Conservation (phyloP, 768 basidiomycete species). For the Leucocoprinus sp. region DNA sequence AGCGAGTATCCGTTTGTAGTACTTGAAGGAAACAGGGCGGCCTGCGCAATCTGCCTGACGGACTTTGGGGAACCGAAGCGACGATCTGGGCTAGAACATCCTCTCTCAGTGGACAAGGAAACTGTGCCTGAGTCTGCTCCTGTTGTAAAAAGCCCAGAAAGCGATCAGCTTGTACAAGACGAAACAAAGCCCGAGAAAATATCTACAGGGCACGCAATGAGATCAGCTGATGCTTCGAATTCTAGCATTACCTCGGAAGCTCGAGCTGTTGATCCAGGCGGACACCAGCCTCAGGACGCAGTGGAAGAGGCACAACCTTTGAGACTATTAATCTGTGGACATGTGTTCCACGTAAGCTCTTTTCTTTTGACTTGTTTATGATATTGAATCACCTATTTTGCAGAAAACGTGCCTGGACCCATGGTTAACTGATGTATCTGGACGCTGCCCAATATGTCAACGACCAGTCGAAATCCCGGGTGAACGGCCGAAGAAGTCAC, state of each 20-base stretch:
- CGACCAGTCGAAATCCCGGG: constrained; percentile 51
- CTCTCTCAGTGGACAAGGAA: neutral
- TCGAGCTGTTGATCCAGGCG: constrained; percentile 19
- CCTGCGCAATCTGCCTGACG: constrained; percentile 78
- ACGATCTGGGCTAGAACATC: constrained; percentile 13
- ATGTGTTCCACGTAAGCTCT: constrained; percentile 82
- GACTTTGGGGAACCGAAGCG: constrained; percentile 72
- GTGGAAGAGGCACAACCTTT: constrained; percentile 73
- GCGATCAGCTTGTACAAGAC: neutral
- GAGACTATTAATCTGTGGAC: constrained; percentile 68
- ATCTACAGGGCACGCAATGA: neutral
- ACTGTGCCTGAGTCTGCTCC: neutral
- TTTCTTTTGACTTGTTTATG: neutral
- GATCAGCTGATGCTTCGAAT: neutral
- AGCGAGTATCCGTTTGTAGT: constrained; percentile 75
- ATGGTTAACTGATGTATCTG: constrained; percentile 80
- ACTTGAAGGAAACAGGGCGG: constrained; percentile 74
- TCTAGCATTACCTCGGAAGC: constrained; percentile 5
- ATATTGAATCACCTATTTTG: constrained; percentile 1
- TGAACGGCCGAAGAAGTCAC: constrained; percentile 23
- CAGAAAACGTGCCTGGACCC: constrained; percentile 87
- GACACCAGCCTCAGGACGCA: constrained; percentile 50
- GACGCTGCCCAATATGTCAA: constrained; percentile 85
- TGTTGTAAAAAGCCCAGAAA: neutral
- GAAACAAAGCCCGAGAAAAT: neutral